Percentiles rank a stretch among this genome's conserved stretches.
Evolutionary conservation across 192 early-diverging fungal genomes (phyloP).

Genomic region (Coemansia sp.): DNA sequence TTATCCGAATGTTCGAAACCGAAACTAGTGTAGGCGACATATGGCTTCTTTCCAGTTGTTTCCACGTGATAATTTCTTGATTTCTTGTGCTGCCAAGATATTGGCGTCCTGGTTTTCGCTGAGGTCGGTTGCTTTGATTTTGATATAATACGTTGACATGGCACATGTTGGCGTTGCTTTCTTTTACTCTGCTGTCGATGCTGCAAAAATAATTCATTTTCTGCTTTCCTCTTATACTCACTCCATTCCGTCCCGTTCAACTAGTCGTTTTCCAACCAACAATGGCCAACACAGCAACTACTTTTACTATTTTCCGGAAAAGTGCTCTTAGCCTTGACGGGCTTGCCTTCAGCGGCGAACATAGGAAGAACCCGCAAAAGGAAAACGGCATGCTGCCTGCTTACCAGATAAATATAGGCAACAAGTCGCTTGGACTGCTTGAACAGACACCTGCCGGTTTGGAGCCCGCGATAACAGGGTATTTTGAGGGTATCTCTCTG

Average conservation of each 20-base stretch:
- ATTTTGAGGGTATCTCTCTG: not conserved
- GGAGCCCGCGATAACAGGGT: not conserved
- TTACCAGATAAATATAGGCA: not conserved
- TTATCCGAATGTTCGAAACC: not conserved
- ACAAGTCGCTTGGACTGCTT: not conserved
- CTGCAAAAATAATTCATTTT: not conserved
- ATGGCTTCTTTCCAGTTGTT: not conserved
- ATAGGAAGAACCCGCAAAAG: not conserved
- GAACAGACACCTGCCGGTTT: not conserved
- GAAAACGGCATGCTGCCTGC: not conserved
- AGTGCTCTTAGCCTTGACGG: not conserved
- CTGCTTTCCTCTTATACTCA: not conserved
- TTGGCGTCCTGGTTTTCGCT: no score
- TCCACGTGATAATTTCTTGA: not conserved
- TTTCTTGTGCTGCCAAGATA: not conserved
- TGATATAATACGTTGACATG: no score
- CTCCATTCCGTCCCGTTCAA: no score
- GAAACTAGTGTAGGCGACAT: not conserved
- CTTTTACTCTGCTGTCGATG: no score
- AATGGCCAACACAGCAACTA: not conserved
- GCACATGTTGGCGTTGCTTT: not conserved
- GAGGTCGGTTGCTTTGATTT: no score
- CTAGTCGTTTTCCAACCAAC: not conserved
- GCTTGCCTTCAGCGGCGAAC: constrained; percentile 1
- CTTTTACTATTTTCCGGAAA: constrained; percentile 1